A percentile compares a stretch with the other conserved stretches of the same genome.
Evolutionary conservation across 257 asterid genomes (phyloP).

Genomic region (Solanum pennellii): DNA sequence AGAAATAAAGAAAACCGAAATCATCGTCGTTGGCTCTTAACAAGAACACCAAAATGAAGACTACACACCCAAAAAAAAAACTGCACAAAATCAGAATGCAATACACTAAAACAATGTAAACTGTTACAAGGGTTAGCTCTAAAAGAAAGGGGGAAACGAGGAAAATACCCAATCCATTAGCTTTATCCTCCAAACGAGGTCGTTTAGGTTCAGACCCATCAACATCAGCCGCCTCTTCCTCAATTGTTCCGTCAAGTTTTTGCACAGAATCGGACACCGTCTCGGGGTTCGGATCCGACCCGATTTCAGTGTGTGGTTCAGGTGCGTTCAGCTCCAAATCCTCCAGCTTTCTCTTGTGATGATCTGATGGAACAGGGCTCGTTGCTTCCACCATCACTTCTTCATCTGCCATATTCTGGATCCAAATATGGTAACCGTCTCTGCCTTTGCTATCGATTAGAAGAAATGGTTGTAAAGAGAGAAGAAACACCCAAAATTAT

Average conservation of each 20-base stretch:
- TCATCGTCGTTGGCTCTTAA: not conserved
- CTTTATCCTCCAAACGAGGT: constrained; percentile 56
- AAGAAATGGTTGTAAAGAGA: not conserved
- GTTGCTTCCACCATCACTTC: constrained; percentile 25
- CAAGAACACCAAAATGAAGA: not conserved
- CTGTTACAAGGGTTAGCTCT: not conserved
- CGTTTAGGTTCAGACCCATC: constrained; percentile 70
- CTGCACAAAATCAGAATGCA: not conserved
- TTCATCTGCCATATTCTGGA: constrained; percentile 36
- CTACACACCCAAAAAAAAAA: not conserved
- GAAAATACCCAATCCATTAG: constrained; percentile 32
- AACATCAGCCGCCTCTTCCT: constrained; percentile 24
- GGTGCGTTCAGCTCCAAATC: constrained; percentile 43
- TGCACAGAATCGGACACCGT: constrained; percentile 17
- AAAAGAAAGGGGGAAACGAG: not conserved
- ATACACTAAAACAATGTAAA: not conserved
- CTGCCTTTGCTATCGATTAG: not conserved
- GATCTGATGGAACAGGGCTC: constrained; percentile 27
- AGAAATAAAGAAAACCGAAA: not conserved
- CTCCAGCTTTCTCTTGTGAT: constrained; percentile 74
- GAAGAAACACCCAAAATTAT: not conserved
- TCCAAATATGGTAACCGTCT: not conserved
- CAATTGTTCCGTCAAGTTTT: constrained; percentile 18
- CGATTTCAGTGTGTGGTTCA: constrained; percentile 18
- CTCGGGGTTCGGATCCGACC: constrained; percentile 3